Evolutionary conservation across 2,329 filamentous ascomycete species (phyloP).

Genomic region (Penicillium nordicum): DNA sequence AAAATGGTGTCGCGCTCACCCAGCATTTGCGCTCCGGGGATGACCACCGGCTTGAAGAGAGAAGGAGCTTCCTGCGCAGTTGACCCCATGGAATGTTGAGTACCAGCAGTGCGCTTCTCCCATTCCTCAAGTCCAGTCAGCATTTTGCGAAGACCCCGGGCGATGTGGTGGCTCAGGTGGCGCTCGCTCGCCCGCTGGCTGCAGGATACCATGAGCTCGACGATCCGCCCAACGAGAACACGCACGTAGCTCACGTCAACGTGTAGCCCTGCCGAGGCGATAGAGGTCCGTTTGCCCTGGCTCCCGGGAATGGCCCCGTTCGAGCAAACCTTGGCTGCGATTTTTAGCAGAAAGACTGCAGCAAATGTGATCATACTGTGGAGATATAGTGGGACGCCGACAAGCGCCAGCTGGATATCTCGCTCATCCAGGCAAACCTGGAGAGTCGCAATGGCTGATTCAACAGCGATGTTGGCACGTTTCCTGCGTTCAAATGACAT

Average conservation of each 20-base stretch:
- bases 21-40: slow-evolving; percentile 37
- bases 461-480: slow-evolving; percentile 44
- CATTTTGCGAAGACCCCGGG: slow-evolving; percentile 40
- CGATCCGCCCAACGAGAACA: slow-evolving; percentile 32
- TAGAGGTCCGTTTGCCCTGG: slow-evolving; percentile 37
- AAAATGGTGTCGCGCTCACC: slow-evolving; percentile 38
- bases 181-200: slow-evolving; percentile 40
- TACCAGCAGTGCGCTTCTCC: slow-evolving; percentile 33
- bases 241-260: slow-evolving; percentile 38
- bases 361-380: slow-evolving; percentile 50
- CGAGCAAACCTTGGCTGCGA: slow-evolving; percentile 41
- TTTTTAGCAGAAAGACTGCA: slow-evolving; percentile 46
- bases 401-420: slow-evolving; percentile 42
- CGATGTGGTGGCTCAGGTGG: slow-evolving; percentile 42
- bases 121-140: slow-evolving; percentile 40
- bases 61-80: slow-evolving; percentile 27
- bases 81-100: slow-evolving; percentile 22
- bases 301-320: slow-evolving; percentile 30
- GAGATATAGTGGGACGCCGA: slow-evolving; percentile 46
- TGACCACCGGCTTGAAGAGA: slow-evolving; percentile 37
- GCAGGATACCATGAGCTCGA: slow-evolving; percentile 40
- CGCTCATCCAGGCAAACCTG: slow-evolving; percentile 43
- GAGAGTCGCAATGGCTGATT: slow-evolving; percentile 43
- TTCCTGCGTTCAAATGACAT: slow-evolving; percentile 47
- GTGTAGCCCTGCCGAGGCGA: slow-evolving; percentile 35